Percentiles rank a stretch among this genome's conserved stretches.
Conservation (phyloP, 129 eudicot genomes). For the Smallanthus sonchifolius region DNA sequence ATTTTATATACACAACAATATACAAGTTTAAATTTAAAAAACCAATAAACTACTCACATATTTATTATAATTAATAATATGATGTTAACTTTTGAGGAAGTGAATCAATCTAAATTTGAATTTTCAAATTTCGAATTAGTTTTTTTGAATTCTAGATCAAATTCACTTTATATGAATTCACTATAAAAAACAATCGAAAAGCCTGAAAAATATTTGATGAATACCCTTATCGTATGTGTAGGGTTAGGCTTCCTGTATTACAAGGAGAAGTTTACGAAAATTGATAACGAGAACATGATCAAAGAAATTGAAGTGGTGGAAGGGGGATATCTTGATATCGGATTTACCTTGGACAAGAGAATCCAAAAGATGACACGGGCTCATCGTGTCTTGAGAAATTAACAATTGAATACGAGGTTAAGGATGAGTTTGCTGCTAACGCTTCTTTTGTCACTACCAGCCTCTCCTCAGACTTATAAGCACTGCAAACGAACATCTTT, state of each 20-base stretch:
- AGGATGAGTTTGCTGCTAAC: slow-evolving; percentile 50
- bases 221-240: background rate
- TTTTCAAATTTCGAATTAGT: no score
- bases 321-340: slow-evolving; percentile 60
- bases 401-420: slow-evolving; percentile 47
- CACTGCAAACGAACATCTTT: slow-evolving; percentile 29
- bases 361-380: slow-evolving; percentile 16
- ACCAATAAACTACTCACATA: no score
- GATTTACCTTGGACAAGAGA: slow-evolving; percentile 40
- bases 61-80: no score
- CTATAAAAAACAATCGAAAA: no score
- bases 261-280: slow-evolving; percentile 56
- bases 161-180: no score
- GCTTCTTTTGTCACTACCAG: slow-evolving; percentile 39
- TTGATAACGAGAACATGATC: slow-evolving; percentile 48
- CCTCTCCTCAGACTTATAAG: slow-evolving; percentile 35
- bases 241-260: slow-evolving; percentile 24
- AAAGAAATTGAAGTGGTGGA: slow-evolving; percentile 60
- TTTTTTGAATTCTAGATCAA: no score
- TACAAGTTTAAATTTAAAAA: no score
- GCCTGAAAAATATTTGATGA: no score
- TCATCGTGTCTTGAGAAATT: slow-evolving; percentile 44
- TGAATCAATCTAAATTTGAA: no score
- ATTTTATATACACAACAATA: no score
- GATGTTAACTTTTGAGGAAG: no score